Evolutionary conservation across 2,329 filamentous ascomycete species (phyloP), one percentile per base, ranked within the genome.

Genomic region (Huntiella decipiens): DNA sequence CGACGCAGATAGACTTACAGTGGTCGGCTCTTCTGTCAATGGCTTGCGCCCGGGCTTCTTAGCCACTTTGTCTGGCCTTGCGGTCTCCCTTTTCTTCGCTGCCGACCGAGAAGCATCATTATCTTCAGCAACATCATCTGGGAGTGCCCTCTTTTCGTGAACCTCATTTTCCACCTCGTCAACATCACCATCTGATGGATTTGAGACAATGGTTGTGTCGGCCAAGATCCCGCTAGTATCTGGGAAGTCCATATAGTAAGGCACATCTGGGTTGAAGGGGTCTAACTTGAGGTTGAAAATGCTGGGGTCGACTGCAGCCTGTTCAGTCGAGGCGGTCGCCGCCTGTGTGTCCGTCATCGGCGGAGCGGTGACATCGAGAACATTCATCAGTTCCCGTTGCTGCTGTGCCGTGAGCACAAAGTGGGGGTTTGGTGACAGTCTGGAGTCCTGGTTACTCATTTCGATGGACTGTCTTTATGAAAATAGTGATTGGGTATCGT

Each of bases 21-120:
- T 91, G 54, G 83, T 96, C 17, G 91, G 91, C 62, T 96, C 91
- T 16, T 84, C 92, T 41, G 85, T 96, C 56, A 96, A 69, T 15
- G 88, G 91, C 68, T 98, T 98, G 52, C 91, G 77, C 43, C 91
- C 91, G 4, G 91, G 88, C 65, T 96, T 98, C 74, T 96, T 96
- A 17, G 84, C 76, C 38, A 79, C 70, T 63, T 91, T 94, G 38
- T 87, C 84, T 82, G 75, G 52, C 85, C 74, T 66, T 87, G 91
- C 49, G 68, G 62, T 12, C 64, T 49, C 19, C 36, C 47, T 43
- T 19, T 49, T 49, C 44, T 49, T 49, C 34, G 13, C 28, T 2
- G 47, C 40, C 32, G 35, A 43, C 42, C 41, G 15, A 13, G 56
- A 56, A 34, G 55, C 57, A 22, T 63, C 60, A n/a, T 71, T 81